phyloP scores from a whole-genome alignment of 805 yeast species.

The Ogataea sp. region DNA sequence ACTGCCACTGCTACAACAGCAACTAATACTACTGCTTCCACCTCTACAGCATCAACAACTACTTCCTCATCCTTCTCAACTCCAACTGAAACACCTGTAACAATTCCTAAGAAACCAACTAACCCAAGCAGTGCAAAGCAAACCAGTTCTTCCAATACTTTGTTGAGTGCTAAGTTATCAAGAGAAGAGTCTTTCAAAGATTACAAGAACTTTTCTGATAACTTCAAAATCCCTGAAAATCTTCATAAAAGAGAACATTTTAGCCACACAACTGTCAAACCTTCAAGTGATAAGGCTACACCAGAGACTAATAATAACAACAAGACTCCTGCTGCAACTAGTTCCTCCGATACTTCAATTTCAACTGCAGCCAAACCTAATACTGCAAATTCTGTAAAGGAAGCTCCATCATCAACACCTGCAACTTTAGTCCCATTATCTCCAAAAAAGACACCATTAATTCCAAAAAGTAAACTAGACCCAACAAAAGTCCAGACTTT shows the following conservation, averaged over 20 bases:
- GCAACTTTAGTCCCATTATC: slow-evolving; percentile 1
- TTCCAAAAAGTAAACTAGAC: slow-evolving; percentile 41
- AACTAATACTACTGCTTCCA: background rate
- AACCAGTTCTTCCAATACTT: no score
- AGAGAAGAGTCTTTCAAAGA: slow-evolving; percentile 61
- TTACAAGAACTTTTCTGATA: slow-evolving; percentile 71
- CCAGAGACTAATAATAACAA: no score
- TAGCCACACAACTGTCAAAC: no score
- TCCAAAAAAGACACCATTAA: background rate
- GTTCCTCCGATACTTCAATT: no score
- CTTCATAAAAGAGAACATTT: slow-evolving; percentile 31
- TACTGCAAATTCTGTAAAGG: no score
- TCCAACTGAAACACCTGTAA: background rate
- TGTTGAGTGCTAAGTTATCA: slow-evolving; percentile 27
- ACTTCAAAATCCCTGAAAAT: slow-evolving; percentile 49
- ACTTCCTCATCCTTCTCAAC: background rate
- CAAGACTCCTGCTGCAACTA: no score
- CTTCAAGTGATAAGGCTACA: no score
- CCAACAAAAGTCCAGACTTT: slow-evolving; percentile 48
- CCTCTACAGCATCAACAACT: background rate
- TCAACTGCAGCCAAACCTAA: slow-evolving; percentile 9
- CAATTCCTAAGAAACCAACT: slow-evolving; percentile 4
- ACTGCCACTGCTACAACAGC: background rate
- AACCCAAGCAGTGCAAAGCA: no score
- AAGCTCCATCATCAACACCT: slow-evolving; percentile 3